A percentile compares a stretch with the other conserved stretches of the same genome.
phyloP scores from a whole-genome alignment of 2,329 filamentous ascomycete genomes.

The Calonectria pseudoreteaudii region DNA sequence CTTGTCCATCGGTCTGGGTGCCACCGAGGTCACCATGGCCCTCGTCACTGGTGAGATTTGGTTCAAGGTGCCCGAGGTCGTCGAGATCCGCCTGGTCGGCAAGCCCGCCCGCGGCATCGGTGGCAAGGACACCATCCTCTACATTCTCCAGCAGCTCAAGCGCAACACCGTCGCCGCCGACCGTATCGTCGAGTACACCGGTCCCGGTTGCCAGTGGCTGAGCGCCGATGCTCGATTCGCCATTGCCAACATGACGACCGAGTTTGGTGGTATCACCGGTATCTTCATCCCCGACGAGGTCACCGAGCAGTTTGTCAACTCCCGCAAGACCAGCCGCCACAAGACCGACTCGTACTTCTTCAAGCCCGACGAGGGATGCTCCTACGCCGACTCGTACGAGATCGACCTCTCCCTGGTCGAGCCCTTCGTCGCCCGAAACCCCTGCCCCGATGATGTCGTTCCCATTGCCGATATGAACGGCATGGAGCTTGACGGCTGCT shows the following conservation, averaged over 20 bases:
- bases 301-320: conserved; percentile 48
- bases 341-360: conserved; percentile 49
- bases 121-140: conserved; percentile 60
- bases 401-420: conserved; percentile 54
- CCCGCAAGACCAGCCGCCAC: conserved; percentile 39
- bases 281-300: conserved; percentile 53
- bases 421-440: conserved; percentile 53
- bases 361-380: conserved; percentile 50
- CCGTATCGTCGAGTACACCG: conserved; percentile 58
- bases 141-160: conserved; percentile 56
- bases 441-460: conserved; percentile 56
- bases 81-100: conserved; percentile 7
- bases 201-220: conserved; percentile 52
- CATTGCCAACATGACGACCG: conserved; percentile 59
- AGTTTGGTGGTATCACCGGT: conserved; percentile 55
- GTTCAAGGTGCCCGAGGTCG: conserved; percentile 9
- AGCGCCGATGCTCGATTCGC: conserved; percentile 58
- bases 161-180: conserved; percentile 59
- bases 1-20: conserved; percentile 58
- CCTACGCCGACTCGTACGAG: conserved; percentile 48
- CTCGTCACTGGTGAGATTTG: conserved; percentile 8
- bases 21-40: conserved; percentile 47
- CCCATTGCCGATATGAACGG: conserved; percentile 47
- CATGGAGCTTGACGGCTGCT: conserved; percentile 53
- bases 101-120: conserved; percentile 47